Percentiles rank a stretch among this genome's conserved stretches.
Evolutionary conservation across 352 stramenopile species (phyloP).

Genomic region (Peronosclerospora sorghi): DNA sequence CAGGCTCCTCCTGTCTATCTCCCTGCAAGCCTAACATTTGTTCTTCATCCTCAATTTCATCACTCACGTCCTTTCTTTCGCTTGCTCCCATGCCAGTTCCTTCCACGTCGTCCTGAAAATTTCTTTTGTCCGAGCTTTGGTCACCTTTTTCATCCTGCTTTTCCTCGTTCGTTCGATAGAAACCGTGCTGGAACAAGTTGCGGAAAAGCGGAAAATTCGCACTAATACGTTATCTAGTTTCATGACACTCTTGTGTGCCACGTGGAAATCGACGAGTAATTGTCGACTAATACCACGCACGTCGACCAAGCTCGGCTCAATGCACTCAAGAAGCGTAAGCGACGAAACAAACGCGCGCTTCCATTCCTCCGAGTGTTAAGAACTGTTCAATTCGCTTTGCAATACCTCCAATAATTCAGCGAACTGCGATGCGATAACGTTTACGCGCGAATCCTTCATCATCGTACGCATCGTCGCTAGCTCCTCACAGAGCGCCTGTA

Average conservation of each 20-base stretch:
- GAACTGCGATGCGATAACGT: slow-evolving; percentile 55
- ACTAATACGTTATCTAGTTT: slow-evolving; percentile 95
- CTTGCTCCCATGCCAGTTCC: slow-evolving; percentile 99
- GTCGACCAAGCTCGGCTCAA: slow-evolving; percentile 53
- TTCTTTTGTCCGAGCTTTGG: slow-evolving; percentile 81
- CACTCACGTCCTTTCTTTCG: slow-evolving; percentile 96
- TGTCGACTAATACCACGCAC: slow-evolving; percentile 76
- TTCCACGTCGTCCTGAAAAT: slow-evolving; percentile 97
- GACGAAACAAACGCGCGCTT: slow-evolving; percentile 26
- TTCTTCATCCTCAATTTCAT: slow-evolving; percentile 99
- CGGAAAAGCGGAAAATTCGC: slow-evolving; percentile 96
- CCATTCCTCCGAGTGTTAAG: slow-evolving; percentile 21
- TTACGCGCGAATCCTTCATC: slow-evolving; percentile 60
- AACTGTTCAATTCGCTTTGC: slow-evolving; percentile 28
- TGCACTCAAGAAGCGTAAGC: slow-evolving; percentile 37
- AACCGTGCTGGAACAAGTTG: slow-evolving; percentile 93
- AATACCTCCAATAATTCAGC: slow-evolving; percentile 32
- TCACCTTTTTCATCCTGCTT: slow-evolving; percentile 85
- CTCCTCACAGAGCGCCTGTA: slow-evolving; percentile 26
- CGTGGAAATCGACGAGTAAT: slow-evolving; percentile 62
- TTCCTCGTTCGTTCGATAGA: slow-evolving; percentile 86
- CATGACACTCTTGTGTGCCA: slow-evolving; percentile 83
- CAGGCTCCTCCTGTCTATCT: slow-evolving; percentile 78
- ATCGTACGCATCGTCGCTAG: slow-evolving; percentile 31
- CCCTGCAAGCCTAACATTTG: slow-evolving; percentile 97